These are phyloP conservation scores for Mortierella polycephala DNA, from an alignment of 371 early-diverging fungal genomes.

Conservation along the genomic window DNA sequence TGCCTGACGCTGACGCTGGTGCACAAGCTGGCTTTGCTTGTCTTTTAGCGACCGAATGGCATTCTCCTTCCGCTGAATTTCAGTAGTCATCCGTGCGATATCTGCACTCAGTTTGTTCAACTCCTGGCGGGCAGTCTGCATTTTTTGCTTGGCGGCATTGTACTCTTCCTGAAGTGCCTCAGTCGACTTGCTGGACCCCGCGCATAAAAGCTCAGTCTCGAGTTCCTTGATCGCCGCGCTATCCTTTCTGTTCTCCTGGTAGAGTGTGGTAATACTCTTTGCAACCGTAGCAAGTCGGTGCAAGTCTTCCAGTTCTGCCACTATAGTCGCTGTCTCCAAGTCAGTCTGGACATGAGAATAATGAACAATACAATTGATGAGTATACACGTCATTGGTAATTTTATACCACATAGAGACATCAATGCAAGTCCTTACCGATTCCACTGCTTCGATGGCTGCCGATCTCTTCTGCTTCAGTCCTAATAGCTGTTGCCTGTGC, in stretches of 20 bases:
- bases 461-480: slow-evolving; percentile 22
- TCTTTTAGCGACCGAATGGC: slow-evolving; percentile 46
- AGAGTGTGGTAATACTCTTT: slow-evolving; percentile 56
- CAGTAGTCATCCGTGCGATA: slow-evolving; percentile 34
- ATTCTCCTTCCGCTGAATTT: slow-evolving; percentile 36
- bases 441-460: slow-evolving; percentile 8
- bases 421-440: slow-evolving; percentile 12
- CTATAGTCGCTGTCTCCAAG: slow-evolving; percentile 10
- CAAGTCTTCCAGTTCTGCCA: slow-evolving; percentile 31
- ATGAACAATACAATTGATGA: no score
- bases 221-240: slow-evolving; percentile 58
- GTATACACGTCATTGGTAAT: no score
- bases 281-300: slow-evolving; percentile 31
- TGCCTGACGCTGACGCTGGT: slow-evolving; percentile 36
- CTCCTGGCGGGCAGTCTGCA: slow-evolving; percentile 53
- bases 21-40: slow-evolving; percentile 43
- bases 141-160: slow-evolving; percentile 60
- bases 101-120: slow-evolving; percentile 30
- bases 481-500: slow-evolving; percentile 50
- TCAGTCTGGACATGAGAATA: slow-evolving; percentile 16
- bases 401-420: no score
- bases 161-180: slow-evolving; percentile 76
- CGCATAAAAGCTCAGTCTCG: slow-evolving; percentile 66
- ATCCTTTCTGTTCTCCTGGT: slow-evolving; percentile 55
- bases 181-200: slow-evolving; percentile 73